Base-by-base conservation (phyloP, 495 filamentous ascomycete genomes). In the Jackrogersella minutella region DNA sequence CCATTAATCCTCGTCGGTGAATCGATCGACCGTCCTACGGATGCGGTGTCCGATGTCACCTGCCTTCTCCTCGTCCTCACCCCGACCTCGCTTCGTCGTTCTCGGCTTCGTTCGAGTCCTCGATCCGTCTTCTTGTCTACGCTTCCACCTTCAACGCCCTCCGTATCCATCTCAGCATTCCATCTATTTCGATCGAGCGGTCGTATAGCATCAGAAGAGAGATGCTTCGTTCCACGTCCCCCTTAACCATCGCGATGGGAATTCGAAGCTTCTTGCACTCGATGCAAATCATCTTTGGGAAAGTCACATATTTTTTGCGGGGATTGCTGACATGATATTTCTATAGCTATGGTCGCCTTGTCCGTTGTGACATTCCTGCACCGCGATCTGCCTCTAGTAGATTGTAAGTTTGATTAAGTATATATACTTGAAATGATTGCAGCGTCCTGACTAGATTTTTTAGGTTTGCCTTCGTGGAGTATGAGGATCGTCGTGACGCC, bases 391-490 rank as follows among this genome's bases (percentile, higher is more conserved):
- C 93, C 9, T 90, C 90, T 39, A 96, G 92, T 79, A 88, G 95
- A 78, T 86, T 98, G 96, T 99, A 84, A 86, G 94, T 91, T 65
- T 30, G 26, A 30, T 30, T 30, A 30, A 14, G 14, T 37, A 52
- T 28, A 6, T 34, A 6, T n/a, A 2, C 3, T 39, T 8, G 9
- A 3, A 3, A 43, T 11, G 16, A 21, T 8, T 21, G 14, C 8
- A 22, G 6, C 1, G 30, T 19, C 22, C 72, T 77, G 68, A 77
- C 74, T 44, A 56, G 22, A 30, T 14, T 5, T 68, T 62, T 4
- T 69, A 99, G 95, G 61, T 99, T 99, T 77, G 95, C 95, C 14
- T 99, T 99, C 80, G 95, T 99, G 52, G 95, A 99, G 80, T 99
- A 99, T 78, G 95, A 99, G 82, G 96, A 93, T 78, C 93, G 95